Evolutionary conservation across 257 asterid genomes (phyloP).

Genomic region (Primulina tabacum): DNA sequence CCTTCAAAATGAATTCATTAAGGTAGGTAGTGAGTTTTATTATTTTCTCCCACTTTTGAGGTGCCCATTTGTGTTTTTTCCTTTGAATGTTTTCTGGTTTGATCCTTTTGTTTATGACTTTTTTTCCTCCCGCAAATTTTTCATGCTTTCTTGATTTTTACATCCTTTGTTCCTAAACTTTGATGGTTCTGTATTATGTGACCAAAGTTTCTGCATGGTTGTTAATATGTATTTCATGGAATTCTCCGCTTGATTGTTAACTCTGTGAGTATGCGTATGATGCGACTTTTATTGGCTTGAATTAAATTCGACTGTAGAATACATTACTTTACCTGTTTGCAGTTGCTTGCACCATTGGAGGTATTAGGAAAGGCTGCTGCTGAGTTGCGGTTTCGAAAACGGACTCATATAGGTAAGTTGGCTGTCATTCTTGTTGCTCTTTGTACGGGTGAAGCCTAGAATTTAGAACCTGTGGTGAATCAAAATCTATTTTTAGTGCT

Average conservation of each 20-base stretch:
- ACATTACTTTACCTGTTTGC: slow-evolving; percentile 21
- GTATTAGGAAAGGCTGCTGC: slow-evolving; percentile 76
- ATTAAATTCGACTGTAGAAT: no score
- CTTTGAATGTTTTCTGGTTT: neutral
- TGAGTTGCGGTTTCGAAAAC: slow-evolving; percentile 68
- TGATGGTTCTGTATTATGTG: neutral
- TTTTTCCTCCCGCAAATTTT: no score
- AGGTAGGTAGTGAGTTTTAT: slow-evolving; percentile 41
- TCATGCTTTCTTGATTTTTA: neutral
- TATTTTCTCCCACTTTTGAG: neutral
- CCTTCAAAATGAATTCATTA: slow-evolving; percentile 72
- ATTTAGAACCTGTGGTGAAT: neutral
- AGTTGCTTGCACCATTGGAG: slow-evolving; percentile 77
- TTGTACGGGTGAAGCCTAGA: no score
- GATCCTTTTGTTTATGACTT: no score
- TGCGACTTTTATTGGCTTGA: no score
- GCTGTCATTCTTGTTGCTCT: neutral
- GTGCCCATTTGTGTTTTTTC: neutral
- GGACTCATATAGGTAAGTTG: slow-evolving; percentile 71
- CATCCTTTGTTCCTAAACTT: neutral
- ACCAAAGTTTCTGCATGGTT: no score
- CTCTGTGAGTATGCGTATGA: no score
- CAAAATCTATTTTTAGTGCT: neutral
- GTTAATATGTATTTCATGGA: no score
- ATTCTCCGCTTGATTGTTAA: no score